These are phyloP conservation scores for Suhomyces bolitotheri DNA, from an alignment of 1,139 yeast genomes.

Conservation along the genomic window DNA sequence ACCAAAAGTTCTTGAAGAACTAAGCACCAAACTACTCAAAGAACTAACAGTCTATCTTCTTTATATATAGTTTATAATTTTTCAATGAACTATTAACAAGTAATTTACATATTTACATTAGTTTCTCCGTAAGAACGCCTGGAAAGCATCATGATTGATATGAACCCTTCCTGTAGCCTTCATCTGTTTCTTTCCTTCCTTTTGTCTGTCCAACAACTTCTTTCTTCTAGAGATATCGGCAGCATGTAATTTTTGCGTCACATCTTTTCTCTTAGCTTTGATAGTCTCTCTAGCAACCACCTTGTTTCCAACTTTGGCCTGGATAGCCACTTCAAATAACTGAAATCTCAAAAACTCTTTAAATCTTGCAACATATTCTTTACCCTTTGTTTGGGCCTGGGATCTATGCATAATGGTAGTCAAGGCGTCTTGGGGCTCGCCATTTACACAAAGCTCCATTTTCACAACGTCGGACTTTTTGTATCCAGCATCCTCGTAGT, in stretches of 20 bases:
- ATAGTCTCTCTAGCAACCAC: slow-evolving; percentile 91
- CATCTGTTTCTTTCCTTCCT: slow-evolving; percentile 89
- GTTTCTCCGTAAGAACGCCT: slow-evolving; percentile 56
- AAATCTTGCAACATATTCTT: slow-evolving; percentile 79
- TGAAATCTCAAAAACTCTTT: slow-evolving; percentile 78
- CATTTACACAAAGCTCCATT: slow-evolving; percentile 86
- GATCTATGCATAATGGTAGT: slow-evolving; percentile 87
- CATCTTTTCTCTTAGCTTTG: slow-evolving; percentile 91
- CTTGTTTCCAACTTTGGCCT: slow-evolving; percentile 82
- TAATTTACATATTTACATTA: background rate
- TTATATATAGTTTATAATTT: background rate
- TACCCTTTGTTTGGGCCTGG: slow-evolving; percentile 70
- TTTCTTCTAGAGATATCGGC: slow-evolving; percentile 89
- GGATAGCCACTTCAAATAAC: slow-evolving; percentile 89
- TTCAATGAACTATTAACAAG: background rate
- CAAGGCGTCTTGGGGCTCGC: slow-evolving; percentile 86
- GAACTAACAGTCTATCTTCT: too few relatives aligned
- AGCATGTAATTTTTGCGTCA: slow-evolving; percentile 87
- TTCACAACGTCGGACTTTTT: slow-evolving; percentile 77
- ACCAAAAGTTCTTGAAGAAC: slow-evolving; percentile 62
- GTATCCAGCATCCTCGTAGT: slow-evolving; percentile 93
- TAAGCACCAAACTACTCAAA: background rate
- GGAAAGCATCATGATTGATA: slow-evolving; percentile 83
- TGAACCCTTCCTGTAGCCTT: slow-evolving; percentile 75
- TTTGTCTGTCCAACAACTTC: slow-evolving; percentile 83